A percentile compares a stretch with the other conserved stretches of the same genome.
These are phyloP conservation scores for Globisporangium yorkense DNA, from an alignment of 352 stramenopile genomes.

Conservation along the genomic window DNA sequence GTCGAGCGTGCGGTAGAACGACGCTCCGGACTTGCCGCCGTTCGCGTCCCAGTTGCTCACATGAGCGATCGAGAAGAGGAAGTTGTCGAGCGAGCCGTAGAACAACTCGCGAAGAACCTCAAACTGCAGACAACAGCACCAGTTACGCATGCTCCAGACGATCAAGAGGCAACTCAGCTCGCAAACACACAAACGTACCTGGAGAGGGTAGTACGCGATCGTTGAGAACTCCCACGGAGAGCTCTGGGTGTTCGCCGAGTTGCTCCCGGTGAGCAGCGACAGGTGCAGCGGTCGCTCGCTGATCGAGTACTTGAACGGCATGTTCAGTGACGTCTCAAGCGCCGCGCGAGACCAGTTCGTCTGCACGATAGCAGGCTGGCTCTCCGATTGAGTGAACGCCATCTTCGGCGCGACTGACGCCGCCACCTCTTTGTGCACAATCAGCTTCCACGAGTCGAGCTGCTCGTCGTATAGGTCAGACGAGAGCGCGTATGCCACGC, in stretches of 20 bases:
- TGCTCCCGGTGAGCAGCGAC: constrained; percentile 40
- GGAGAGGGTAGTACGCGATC: constrained; percentile 70
- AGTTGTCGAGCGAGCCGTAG: constrained; percentile 54
- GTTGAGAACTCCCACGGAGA: constrained; percentile 69
- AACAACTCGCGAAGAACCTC: constrained; percentile 92
- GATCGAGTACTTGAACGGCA: constrained; percentile 58
- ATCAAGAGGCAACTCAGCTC: neutral
- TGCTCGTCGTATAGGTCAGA: constrained; percentile 87
- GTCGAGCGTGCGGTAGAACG: constrained; percentile 94
- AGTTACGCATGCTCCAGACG: neutral
- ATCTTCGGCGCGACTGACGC: constrained; percentile 17
- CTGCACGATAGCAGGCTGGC: constrained; percentile 15
- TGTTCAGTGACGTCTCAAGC: constrained; percentile 41
- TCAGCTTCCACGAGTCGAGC: constrained; percentile 54
- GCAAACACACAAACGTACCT: constrained; percentile 30
- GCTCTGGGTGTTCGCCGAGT: constrained; percentile 20
- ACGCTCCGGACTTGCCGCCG: constrained; percentile 96
- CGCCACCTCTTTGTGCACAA: constrained; percentile 39
- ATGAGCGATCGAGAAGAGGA: constrained; percentile 79
- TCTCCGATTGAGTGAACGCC: neutral
- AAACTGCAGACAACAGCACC: constrained; percentile 43
- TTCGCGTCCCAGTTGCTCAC: constrained; percentile 89
- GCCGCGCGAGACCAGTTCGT: constrained; percentile 68
- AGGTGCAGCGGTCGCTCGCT: constrained; percentile 59
- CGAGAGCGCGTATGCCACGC: constrained; percentile 93